These are phyloP conservation scores for Gossypium davidsonii DNA, from an alignment of 441 rosid genomes.

Conservation along the genomic window DNA sequence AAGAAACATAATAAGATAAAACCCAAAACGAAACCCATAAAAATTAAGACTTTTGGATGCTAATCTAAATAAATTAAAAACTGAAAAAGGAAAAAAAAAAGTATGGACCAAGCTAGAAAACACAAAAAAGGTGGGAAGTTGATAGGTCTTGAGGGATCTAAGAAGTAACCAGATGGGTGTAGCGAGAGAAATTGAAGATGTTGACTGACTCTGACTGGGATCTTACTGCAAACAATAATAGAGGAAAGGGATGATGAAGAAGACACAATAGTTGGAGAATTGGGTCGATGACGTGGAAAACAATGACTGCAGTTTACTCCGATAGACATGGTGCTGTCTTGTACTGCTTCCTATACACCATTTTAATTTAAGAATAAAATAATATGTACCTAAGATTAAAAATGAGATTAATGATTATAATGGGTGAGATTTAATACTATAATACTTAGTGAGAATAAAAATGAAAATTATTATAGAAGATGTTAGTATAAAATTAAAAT, in stretches of 20 bases:
- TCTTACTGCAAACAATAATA: neutral
- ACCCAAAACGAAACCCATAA: neutral
- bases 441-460: too few relatives aligned
- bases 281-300: constrained; percentile 9
- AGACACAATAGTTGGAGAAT: neutral
- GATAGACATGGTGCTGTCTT: neutral
- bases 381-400: too few relatives aligned
- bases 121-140: neutral
- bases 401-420: too few relatives aligned
- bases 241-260: constrained; percentile 1
- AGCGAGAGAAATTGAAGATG: constrained; percentile 15
- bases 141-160: neutral
- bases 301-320: neutral
- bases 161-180: constrained; percentile 9
- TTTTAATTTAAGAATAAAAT: too few relatives aligned
- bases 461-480: too few relatives aligned
- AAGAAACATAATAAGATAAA: neutral
- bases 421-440: too few relatives aligned
- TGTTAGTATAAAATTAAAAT: too few relatives aligned
- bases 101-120: neutral
- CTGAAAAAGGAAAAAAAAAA: neutral
- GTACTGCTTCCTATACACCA: too few relatives aligned
- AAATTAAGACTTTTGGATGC: neutral
- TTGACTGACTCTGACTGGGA: constrained; percentile 2
- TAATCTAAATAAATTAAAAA: neutral